Evolutionary conservation across 2,329 filamentous ascomycete species (phyloP).

Genomic region (Fusarium scirpi): DNA sequence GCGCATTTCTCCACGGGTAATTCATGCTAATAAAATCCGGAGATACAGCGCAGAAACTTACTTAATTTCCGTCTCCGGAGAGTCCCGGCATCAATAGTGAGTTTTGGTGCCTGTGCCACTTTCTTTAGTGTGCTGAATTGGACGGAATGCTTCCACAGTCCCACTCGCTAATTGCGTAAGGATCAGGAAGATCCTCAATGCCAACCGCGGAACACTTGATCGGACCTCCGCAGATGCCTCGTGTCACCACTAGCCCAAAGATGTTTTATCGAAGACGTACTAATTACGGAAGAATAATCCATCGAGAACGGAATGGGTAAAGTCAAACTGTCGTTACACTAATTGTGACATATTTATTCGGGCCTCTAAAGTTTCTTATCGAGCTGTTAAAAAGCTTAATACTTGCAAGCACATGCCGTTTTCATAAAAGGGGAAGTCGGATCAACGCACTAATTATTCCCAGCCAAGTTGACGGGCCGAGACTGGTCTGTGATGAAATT

Average conservation of each 20-base stretch:
- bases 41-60: neutral
- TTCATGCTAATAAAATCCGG: too few species aligned
- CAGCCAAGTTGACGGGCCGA: neutral
- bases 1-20: neutral
- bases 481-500: neutral
- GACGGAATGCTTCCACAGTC: neutral
- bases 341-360: neutral
- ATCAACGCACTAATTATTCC: neutral
- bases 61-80: neutral
- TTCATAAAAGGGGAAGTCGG: neutral
- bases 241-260: neutral
- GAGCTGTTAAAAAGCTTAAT: neutral
- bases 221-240: neutral
- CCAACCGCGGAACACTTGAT: neutral
- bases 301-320: too few species aligned
- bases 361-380: neutral
- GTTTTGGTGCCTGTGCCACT: neutral
- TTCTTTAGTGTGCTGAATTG: neutral
- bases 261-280: neutral
- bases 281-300: neutral
- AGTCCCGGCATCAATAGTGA: neutral
- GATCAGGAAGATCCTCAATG: neutral
- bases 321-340: neutral
- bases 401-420: neutral
- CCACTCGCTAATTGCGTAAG: neutral